These are phyloP conservation scores for Trapa bicornis DNA, from an alignment of 345 rosid genomes.

Conservation along the genomic window DNA sequence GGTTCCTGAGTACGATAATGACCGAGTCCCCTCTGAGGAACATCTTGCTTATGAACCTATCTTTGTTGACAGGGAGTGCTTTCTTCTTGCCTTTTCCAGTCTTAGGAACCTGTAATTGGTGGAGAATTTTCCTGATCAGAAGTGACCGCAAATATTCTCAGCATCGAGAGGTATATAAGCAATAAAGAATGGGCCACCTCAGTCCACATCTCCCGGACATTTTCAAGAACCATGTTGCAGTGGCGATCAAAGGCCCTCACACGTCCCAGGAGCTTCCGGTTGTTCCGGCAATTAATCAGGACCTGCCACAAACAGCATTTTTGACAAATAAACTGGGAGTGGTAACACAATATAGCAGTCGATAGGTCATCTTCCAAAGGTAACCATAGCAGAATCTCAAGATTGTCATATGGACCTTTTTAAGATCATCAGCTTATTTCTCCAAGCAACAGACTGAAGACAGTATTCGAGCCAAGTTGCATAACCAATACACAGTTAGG, in stretches of 20 bases:
- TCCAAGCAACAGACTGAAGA: neutral
- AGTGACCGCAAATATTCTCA: neutral
- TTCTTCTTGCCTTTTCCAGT: constrained; percentile 99
- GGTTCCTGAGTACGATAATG: constrained; percentile 90
- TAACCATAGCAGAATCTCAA: neutral
- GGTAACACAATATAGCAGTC: too few species aligned
- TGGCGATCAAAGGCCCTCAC: constrained; percentile 96
- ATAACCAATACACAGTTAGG: neutral
- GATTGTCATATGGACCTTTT: neutral
- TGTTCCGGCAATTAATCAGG: constrained; percentile 79
- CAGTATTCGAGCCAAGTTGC: neutral
- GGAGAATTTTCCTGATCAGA: neutral
- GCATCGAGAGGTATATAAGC: neutral
- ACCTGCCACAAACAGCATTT: constrained; percentile 30
- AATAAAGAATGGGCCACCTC: constrained; percentile 40
- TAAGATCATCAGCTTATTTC: neutral
- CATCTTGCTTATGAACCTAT: constrained; percentile 95
- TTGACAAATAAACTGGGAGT: neutral
- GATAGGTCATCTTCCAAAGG: neutral
- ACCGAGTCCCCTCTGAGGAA: constrained; percentile 98
- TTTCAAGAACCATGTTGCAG: constrained; percentile 99
- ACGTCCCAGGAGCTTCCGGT: constrained; percentile 79
- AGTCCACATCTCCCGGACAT: constrained; percentile 62
- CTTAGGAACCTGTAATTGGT: constrained; percentile 53
- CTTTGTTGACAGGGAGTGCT: constrained; percentile 84